Evolutionary conservation across 192 early-diverging fungal species (phyloP).

Genomic region (Physocladia obscura): DNA sequence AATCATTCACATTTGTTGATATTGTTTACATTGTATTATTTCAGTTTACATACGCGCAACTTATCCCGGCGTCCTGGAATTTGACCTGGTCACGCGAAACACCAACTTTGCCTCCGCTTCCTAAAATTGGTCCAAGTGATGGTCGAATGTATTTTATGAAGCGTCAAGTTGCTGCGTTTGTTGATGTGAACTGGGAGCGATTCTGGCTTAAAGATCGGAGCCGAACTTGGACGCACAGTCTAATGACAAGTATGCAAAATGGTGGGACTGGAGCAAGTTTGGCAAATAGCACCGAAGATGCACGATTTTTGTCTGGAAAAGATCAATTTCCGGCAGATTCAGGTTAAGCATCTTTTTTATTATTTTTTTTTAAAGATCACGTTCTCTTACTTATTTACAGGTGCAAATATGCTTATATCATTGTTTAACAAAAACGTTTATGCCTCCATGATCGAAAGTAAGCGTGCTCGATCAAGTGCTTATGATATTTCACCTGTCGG

Average conservation of each 20-base stretch:
- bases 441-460: slow-evolving; percentile 16
- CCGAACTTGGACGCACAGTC: slow-evolving; percentile 63
- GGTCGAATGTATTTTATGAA: slow-evolving; percentile 35
- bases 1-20: slow-evolving; percentile 60
- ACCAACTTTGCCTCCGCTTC: slow-evolving; percentile 5
- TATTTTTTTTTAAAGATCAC: background rate
- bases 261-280: background rate
- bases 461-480: slow-evolving; percentile 6
- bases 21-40: slow-evolving; percentile 69
- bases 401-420: background rate
- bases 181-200: slow-evolving; percentile 65
- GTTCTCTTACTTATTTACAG: background rate
- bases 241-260: slow-evolving; percentile 22
- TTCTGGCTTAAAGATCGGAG: slow-evolving; percentile 67
- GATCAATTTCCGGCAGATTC: slow-evolving; percentile 30
- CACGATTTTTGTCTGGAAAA: slow-evolving; percentile 33
- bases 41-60: slow-evolving; percentile 51
- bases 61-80: slow-evolving; percentile 25
- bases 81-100: slow-evolving; percentile 30
- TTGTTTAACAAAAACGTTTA: background rate
- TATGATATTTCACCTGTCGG: slow-evolving; percentile 35
- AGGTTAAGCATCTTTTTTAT: background rate
- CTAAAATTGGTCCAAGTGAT: slow-evolving; percentile 24
- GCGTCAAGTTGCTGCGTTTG: slow-evolving; percentile 63
- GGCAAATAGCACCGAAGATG: background rate